Percentiles rank a stretch among this genome's conserved stretches.
Conservation (phyloP, 2,329 filamentous ascomycete species). For the Fusarium falciforme region DNA sequence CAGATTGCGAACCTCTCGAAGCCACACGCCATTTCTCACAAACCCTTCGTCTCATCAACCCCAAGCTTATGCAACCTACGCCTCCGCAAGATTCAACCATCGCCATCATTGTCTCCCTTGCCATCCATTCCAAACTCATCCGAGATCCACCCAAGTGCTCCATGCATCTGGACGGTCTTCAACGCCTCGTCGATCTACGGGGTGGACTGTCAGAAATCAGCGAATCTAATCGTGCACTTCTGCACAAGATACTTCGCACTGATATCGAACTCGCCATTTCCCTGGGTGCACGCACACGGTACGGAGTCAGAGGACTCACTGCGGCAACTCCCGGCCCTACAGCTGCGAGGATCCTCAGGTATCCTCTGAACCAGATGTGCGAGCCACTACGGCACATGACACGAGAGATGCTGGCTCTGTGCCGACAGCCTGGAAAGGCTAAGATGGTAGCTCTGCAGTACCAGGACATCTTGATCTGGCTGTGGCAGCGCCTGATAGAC, state of each 20-base stretch:
- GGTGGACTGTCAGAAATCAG: slow-evolving; percentile 10
- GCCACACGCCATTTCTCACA: slow-evolving; percentile 37
- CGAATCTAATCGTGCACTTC: slow-evolving; percentile 14
- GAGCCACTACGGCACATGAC: slow-evolving; percentile 4
- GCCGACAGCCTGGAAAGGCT: slow-evolving; percentile 4
- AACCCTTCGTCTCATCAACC: slow-evolving; percentile 28
- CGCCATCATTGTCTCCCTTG: slow-evolving; percentile 30
- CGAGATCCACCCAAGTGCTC: slow-evolving; percentile 3
- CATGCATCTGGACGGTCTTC: slow-evolving; percentile 30
- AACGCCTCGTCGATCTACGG: slow-evolving; percentile 1
- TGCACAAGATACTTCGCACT: slow-evolving; percentile 35
- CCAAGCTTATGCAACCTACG: slow-evolving; percentile 8
- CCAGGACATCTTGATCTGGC: slow-evolving; percentile 26
- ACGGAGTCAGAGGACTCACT: slow-evolving; percentile 11
- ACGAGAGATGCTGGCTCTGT: slow-evolving; percentile 17
- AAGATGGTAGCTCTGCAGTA: slow-evolving; percentile 23
- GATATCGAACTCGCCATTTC: slow-evolving; percentile 19
- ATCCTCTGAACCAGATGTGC: slow-evolving; percentile 16
- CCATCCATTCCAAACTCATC: slow-evolving; percentile 32
- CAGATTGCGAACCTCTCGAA: slow-evolving; percentile 33
- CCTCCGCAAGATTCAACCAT: slow-evolving; percentile 28
- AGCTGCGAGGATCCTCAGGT: background rate
- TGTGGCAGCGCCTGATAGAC: slow-evolving; percentile 24
- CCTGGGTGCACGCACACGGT: slow-evolving; percentile 18
- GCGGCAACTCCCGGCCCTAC: slow-evolving; percentile 8